A percentile compares a stretch with the other conserved stretches of the same genome.
Evolutionary conservation across 31 red algal genomes (phyloP).

Genomic region (Endocladia muricata): DNA sequence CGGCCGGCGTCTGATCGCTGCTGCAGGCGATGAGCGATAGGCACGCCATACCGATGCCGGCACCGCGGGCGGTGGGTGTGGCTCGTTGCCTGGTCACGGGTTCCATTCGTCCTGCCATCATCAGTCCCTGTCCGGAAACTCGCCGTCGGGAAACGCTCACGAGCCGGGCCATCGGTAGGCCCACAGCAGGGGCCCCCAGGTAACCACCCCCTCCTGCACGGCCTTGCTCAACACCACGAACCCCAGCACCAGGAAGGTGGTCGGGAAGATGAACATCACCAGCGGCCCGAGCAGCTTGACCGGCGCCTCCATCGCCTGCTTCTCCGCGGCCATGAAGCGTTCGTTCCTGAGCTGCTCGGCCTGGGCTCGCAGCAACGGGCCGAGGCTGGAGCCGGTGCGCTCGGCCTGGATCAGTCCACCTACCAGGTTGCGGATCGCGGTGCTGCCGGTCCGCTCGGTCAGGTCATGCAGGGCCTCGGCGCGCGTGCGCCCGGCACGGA

Average conservation of each 20-base stretch:
- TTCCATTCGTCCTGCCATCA: no score
- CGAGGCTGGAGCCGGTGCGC: not conserved
- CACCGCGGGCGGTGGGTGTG: no score
- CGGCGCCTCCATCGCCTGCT: not conserved
- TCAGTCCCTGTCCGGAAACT: no score
- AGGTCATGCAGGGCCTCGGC: not conserved
- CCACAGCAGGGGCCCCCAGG: no score
- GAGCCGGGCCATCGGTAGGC: no score
- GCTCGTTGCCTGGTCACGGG: no score
- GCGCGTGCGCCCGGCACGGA: not conserved
- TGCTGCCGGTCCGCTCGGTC: not conserved
- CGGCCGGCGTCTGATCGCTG: no score
- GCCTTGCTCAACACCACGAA: not conserved
- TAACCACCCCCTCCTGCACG: no score
- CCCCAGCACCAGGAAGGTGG: not conserved
- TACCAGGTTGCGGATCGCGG: not conserved
- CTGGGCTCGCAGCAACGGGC: not conserved
- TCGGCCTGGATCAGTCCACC: not conserved
- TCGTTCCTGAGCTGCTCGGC: not conserved
- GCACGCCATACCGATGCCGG: no score
- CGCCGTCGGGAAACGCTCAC: no score
- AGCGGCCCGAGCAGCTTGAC: not conserved
- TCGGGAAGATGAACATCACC: conserved; percentile 5
- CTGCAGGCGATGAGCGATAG: no score
- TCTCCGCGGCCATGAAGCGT: not conserved